Percentiles rank a stretch among this genome's conserved stretches.
These are phyloP conservation scores for Neltuma alba DNA, from an alignment of 306 rosid genomes.

Conservation along the genomic window DNA sequence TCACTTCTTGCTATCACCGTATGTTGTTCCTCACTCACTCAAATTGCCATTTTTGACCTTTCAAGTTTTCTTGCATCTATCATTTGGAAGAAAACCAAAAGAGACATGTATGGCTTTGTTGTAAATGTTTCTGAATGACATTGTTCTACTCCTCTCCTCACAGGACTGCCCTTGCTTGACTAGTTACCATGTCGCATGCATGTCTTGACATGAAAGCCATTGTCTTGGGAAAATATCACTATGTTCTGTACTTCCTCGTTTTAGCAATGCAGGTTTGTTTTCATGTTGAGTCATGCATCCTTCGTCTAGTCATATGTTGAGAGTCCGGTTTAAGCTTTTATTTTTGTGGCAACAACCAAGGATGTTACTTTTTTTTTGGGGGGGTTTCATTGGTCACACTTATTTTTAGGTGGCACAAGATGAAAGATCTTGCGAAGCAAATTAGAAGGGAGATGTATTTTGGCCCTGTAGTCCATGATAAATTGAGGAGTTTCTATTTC, in stretches of 20 bases:
- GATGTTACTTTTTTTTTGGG: too few relatives aligned
- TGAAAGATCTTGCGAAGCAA: too few relatives aligned
- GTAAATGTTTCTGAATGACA: conserved; percentile 14
- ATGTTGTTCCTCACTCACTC: conserved; percentile 33
- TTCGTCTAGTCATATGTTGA: not conserved
- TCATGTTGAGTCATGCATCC: not conserved
- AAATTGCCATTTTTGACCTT: too few relatives aligned
- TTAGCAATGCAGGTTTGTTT: conserved; percentile 95
- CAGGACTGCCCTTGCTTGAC: conserved; percentile 96
- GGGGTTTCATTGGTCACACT: too few relatives aligned
- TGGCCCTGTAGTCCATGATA: too few relatives aligned
- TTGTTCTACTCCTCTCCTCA: conserved; percentile 18
- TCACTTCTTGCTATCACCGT: conserved; percentile 89
- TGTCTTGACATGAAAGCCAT: conserved; percentile 96
- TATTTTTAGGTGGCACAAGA: too few relatives aligned
- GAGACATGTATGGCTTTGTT: not conserved
- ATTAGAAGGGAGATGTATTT: too few relatives aligned
- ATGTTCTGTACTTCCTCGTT: conserved; percentile 92
- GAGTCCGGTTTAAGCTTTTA: conserved; percentile 26
- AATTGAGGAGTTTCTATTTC: too few relatives aligned
- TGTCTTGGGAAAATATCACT: conserved; percentile 86
- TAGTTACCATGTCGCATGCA: conserved; percentile 80
- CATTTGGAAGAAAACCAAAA: conserved; percentile 4
- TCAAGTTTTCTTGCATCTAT: too few relatives aligned
- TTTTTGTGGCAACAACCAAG: conserved; percentile 70